Evolutionary conservation across 225 moss, liverwort and hornwort species (phyloP).

Genomic region (Pseudoscleropodium purum): DNA sequence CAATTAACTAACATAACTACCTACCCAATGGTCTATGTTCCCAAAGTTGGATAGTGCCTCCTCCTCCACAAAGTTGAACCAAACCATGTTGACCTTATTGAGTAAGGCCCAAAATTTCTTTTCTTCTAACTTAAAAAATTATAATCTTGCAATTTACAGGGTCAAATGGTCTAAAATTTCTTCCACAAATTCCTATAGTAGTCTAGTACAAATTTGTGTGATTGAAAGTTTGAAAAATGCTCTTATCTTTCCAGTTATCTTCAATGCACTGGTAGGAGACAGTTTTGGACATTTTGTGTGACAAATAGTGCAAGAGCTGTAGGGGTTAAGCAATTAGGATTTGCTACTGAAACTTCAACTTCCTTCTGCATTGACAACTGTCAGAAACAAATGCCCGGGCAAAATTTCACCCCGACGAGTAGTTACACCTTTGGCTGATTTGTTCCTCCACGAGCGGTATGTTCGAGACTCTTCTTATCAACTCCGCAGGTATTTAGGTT

Average conservation of each 20-base stretch:
- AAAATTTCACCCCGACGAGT: background rate
- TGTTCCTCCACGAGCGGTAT: slow-evolving; percentile 17
- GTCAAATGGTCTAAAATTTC: background rate
- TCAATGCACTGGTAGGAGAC: background rate
- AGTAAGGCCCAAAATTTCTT: background rate
- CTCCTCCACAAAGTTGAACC: background rate
- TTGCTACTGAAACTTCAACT: background rate
- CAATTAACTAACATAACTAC: background rate
- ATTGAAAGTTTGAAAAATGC: background rate
- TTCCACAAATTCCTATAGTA: too few species aligned
- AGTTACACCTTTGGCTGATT: background rate
- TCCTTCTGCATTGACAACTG: background rate
- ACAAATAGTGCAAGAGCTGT: background rate
- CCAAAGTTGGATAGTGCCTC: background rate
- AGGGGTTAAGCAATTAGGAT: too few species aligned
- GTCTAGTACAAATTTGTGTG: background rate
- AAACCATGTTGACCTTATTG: background rate
- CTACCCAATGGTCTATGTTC: background rate
- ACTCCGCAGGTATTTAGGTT: slow-evolving; percentile 34
- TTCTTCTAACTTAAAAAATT: background rate
- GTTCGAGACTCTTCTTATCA: slow-evolving; percentile 38
- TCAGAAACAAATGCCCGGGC: background rate
- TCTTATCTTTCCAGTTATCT: too few species aligned
- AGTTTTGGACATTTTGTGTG: background rate
- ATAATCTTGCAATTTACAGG: background rate